These are phyloP conservation scores for Lichtheimia hyalospora DNA, from an alignment of 371 early-diverging fungal genomes.

Conservation along the genomic window DNA sequence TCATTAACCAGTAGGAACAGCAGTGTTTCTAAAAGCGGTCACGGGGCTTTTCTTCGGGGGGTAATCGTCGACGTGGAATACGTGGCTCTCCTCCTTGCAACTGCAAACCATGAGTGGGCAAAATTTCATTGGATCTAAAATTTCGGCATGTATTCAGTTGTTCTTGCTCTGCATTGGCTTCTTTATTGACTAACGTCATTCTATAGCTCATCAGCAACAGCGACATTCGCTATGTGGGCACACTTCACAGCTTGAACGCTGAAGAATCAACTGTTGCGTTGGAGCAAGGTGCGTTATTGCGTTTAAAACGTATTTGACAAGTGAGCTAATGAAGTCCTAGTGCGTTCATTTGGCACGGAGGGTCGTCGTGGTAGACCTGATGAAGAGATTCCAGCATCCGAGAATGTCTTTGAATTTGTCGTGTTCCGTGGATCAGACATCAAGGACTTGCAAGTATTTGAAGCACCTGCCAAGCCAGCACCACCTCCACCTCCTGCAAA, in stretches of 20 bases:
- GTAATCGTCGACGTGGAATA: too few species aligned
- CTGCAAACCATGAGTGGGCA: conserved; percentile 56
- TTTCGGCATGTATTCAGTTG: conserved; percentile 42
- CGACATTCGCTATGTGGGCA: conserved; percentile 92
- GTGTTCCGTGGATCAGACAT: conserved; percentile 94
- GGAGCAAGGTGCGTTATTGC: conserved; percentile 65
- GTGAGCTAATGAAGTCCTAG: conserved; percentile 27
- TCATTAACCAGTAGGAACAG: too few species aligned
- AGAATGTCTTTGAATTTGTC: conserved; percentile 87
- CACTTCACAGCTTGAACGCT: conserved; percentile 85
- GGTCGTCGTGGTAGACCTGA: conserved; percentile 77
- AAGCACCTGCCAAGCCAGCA: conserved; percentile 61
- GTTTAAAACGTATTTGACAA: too few species aligned
- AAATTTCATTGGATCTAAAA: conserved; percentile 74
- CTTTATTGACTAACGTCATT: neutral
- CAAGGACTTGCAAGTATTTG: conserved; percentile 88
- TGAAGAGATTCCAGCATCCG: conserved; percentile 83
- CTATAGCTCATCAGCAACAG: conserved; percentile 80
- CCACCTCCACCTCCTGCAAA: conserved; percentile 56
- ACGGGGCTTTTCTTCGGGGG: too few species aligned
- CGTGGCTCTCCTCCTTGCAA: too few species aligned
- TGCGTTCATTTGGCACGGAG: conserved; percentile 85
- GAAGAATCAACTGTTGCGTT: conserved; percentile 90
- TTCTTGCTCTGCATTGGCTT: neutral
- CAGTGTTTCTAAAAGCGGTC: too few species aligned